Conservation (phyloP, 1,139 yeast genomes). For the Scheffersomyces illinoinensis region DNA sequence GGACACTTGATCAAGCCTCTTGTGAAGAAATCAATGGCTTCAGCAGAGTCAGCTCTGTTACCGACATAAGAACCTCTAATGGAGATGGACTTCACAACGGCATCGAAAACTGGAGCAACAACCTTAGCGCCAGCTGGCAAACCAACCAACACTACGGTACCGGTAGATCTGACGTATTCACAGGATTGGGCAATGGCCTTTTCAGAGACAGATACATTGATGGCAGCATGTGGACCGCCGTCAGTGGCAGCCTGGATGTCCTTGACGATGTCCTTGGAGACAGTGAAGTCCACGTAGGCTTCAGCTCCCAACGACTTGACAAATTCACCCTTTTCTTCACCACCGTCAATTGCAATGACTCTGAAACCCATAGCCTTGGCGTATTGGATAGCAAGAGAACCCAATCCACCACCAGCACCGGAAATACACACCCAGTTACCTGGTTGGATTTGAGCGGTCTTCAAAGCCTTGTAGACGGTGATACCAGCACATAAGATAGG, state of each 20-base stretch:
- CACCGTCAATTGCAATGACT: conserved; percentile 76
- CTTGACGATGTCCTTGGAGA: conserved; percentile 31
- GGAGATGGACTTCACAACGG: conserved; percentile 64
- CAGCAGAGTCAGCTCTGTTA: conserved; percentile 76
- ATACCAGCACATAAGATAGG: conserved; percentile 73
- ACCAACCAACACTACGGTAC: conserved; percentile 80
- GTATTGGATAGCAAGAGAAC: conserved; percentile 77
- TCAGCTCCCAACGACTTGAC: conserved; percentile 67
- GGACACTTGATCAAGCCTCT: conserved; percentile 72
- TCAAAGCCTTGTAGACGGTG: conserved; percentile 81
- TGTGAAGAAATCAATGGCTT: conserved; percentile 71
- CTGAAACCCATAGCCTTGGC: conserved; percentile 83
- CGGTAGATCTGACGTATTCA: conserved; percentile 69
- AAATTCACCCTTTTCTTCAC: conserved; percentile 61
- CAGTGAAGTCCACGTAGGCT: conserved; percentile 63
- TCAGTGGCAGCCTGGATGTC: conserved; percentile 28
- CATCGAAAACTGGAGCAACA: conserved; percentile 59
- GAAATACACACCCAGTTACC: conserved; percentile 82
- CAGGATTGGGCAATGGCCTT: conserved; percentile 69
- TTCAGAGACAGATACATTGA: conserved; percentile 79
- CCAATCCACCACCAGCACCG: conserved; percentile 88
- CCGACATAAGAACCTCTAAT: conserved; percentile 81
- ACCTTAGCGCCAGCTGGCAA: conserved; percentile 73
- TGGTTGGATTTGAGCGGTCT: conserved; percentile 62
- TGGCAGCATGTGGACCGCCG: conserved; percentile 69